A percentile compares a stretch with the other conserved stretches of the same genome.
Conservation (phyloP, 805 yeast species). For the Candida ascalaphidarum region DNA sequence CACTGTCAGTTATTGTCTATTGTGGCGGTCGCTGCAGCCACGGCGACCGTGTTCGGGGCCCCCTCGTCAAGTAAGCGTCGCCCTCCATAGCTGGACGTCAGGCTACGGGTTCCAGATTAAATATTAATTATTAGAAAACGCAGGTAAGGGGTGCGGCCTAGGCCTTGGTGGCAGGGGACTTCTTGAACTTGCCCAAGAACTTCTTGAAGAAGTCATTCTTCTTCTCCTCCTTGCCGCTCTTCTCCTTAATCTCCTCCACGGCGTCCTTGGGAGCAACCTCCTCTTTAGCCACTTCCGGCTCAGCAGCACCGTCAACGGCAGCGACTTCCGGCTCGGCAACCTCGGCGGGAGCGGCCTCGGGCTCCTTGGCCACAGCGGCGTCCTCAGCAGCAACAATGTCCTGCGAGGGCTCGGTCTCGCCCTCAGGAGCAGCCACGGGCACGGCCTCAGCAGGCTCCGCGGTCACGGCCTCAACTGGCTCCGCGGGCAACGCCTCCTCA, state of each 20-base stretch:
- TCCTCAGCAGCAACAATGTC: constrained; percentile 1
- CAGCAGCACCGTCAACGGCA: constrained; percentile 4
- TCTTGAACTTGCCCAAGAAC: constrained; percentile 27
- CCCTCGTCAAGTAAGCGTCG: no score
- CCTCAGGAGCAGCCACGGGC: constrained; percentile 5
- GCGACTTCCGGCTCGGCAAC: constrained; percentile 3
- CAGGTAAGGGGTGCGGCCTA: no score
- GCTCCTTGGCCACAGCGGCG: constrained; percentile 2
- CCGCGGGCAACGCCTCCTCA: not conserved
- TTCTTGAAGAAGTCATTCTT: constrained; percentile 30
- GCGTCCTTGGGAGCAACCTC: constrained; percentile 18
- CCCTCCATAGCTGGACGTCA: no score
- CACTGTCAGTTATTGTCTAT: no score
- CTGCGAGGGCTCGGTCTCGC: constrained; percentile 1
- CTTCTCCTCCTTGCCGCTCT: constrained; percentile 25
- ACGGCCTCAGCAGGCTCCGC: constrained; percentile 3
- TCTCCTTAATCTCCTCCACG: constrained; percentile 15
- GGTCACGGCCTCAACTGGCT: no score
- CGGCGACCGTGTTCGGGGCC: no score
- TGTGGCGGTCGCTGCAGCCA: no score
- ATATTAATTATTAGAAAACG: no score
- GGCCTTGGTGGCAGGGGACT: constrained; percentile 11
- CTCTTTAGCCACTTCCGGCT: constrained; percentile 3
- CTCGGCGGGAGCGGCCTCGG: constrained; percentile 2
- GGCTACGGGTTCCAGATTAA: no score